phyloP scores from a whole-genome alignment of 1,139 yeast genomes.

The Taphrina communis region DNA sequence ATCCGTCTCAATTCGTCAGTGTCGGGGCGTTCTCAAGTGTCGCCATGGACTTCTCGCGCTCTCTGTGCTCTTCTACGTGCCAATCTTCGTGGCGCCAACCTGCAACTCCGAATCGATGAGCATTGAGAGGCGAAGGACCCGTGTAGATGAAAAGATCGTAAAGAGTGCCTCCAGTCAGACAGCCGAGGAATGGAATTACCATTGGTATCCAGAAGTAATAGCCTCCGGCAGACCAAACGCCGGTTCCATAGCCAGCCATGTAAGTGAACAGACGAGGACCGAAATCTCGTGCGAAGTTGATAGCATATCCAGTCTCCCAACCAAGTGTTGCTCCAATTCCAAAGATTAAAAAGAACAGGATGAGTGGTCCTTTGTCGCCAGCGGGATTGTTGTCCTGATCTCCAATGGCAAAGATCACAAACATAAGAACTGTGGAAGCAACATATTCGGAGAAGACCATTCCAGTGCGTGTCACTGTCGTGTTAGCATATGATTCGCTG shows the following conservation, averaged over 20 bases:
- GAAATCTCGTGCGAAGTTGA: slow-evolving; percentile 61
- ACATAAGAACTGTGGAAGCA: slow-evolving; percentile 56
- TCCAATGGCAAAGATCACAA: slow-evolving; percentile 58
- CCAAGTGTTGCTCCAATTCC: slow-evolving; percentile 58
- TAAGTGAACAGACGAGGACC: slow-evolving; percentile 60
- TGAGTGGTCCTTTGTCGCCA: slow-evolving; percentile 57
- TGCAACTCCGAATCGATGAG: slow-evolving; percentile 34
- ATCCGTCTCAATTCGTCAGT: neutral
- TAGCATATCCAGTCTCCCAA: slow-evolving; percentile 61
- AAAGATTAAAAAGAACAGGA: slow-evolving; percentile 56
- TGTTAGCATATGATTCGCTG: neutral
- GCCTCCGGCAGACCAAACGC: slow-evolving; percentile 54
- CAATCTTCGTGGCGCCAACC: slow-evolving; percentile 33
- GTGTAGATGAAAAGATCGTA: slow-evolving; percentile 59
- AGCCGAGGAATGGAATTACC: slow-evolving; percentile 57
- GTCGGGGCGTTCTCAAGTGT: slow-evolving; percentile 5
- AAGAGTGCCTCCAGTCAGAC: slow-evolving; percentile 56
- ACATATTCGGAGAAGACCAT: slow-evolving; percentile 58
- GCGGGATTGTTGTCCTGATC: slow-evolving; percentile 58
- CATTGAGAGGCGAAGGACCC: slow-evolving; percentile 52
- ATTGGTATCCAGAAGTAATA: slow-evolving; percentile 62
- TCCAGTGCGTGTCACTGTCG: slow-evolving; percentile 53
- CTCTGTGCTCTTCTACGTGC: slow-evolving; percentile 28
- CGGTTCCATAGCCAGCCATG: slow-evolving; percentile 57
- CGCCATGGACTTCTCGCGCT: slow-evolving; percentile 9